phyloP scores from a whole-genome alignment of 305 asterid species.

The Fraxinus floribunda region DNA sequence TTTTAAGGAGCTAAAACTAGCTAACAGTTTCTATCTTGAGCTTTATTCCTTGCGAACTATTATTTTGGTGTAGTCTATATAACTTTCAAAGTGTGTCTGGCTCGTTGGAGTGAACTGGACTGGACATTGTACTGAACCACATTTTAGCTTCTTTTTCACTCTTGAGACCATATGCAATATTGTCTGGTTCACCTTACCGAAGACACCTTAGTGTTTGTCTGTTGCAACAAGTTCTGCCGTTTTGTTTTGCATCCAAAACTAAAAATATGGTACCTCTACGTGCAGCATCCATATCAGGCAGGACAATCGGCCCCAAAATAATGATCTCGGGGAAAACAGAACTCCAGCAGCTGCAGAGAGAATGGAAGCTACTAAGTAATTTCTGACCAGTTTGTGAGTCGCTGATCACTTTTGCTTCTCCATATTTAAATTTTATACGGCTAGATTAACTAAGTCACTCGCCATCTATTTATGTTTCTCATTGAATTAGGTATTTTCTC shows the following conservation, averaged over 20 bases:
- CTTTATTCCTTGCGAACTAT: background rate
- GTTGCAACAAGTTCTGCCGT: background rate
- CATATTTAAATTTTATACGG: background rate
- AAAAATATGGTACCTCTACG: background rate
- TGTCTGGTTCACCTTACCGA: background rate
- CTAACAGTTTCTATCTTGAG: background rate
- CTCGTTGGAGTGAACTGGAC: background rate
- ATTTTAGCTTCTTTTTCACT: background rate
- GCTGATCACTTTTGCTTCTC: background rate
- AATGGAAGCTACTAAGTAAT: background rate
- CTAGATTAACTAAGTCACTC: background rate
- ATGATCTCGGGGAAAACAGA: background rate
- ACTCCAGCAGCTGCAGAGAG: background rate
- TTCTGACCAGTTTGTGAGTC: background rate
- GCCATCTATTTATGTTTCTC: background rate
- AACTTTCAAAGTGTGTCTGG: background rate
- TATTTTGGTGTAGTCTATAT: background rate
- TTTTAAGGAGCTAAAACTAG: background rate
- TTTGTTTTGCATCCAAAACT: background rate
- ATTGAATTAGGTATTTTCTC: background rate
- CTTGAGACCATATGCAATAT: background rate
- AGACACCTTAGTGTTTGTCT: background rate
- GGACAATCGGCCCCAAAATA: background rate
- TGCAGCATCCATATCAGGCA: conserved; percentile 2
- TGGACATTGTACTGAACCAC: background rate